phyloP scores from a whole-genome alignment of 202 grass and related monocot genomes.

The Elaeis oleifera region DNA sequence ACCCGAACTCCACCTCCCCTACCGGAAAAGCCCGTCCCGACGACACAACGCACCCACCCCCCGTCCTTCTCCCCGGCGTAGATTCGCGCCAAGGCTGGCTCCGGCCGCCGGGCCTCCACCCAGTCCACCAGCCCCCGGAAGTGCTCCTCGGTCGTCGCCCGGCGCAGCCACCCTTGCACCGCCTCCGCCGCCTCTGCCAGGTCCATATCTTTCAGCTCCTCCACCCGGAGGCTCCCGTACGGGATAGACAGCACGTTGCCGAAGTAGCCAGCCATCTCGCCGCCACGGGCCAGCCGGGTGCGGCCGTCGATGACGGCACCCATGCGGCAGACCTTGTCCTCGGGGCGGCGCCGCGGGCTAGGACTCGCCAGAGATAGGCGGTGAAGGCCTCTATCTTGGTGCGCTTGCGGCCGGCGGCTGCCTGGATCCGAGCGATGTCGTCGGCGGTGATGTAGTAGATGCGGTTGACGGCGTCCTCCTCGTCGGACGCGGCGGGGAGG shows the following conservation, averaged over 20 bases:
- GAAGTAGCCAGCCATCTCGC: slow-evolving; percentile 52
- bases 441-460: slow-evolving; percentile 47
- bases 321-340: slow-evolving; percentile 46
- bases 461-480: slow-evolving; percentile 34
- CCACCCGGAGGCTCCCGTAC: slow-evolving; percentile 28
- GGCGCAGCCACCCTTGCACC: slow-evolving; percentile 57
- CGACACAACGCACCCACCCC: slow-evolving; percentile 46
- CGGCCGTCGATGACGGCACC: slow-evolving; percentile 73
- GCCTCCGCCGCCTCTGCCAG: slow-evolving; percentile 45
- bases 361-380: slow-evolving; percentile 58
- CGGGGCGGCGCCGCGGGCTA: slow-evolving; percentile 27
- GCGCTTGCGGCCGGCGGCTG: slow-evolving; percentile 20
- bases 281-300: slow-evolving; percentile 21
- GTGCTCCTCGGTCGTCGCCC: slow-evolving; percentile 44
- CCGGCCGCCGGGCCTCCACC: slow-evolving; percentile 47
- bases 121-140: slow-evolving; percentile 59
- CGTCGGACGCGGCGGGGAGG: slow-evolving; percentile 4
- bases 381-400: slow-evolving; percentile 82
- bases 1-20: slow-evolving; percentile 52
- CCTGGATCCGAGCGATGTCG: slow-evolving; percentile 40
- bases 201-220: slow-evolving; percentile 23
- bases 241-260: slow-evolving; percentile 75
- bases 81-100: slow-evolving; percentile 31
- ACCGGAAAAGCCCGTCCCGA: slow-evolving; percentile 56
- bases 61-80: slow-evolving; percentile 11